These are phyloP conservation scores for Theileria parva DNA, from an alignment of 169 alveolate species.

Conservation along the genomic window DNA sequence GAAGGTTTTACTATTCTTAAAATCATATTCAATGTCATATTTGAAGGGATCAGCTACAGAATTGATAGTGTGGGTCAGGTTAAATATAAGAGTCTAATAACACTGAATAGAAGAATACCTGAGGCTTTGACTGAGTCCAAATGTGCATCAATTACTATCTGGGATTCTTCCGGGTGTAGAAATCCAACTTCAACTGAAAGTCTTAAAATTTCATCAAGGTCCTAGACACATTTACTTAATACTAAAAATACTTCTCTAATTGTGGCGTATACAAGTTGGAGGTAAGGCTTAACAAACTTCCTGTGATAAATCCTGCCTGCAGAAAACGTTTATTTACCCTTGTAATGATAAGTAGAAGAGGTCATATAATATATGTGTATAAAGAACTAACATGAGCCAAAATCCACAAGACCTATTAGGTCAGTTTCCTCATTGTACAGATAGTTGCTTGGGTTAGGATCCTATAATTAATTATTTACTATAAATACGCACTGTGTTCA, in stretches of 20 bases:
- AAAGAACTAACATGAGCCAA: conserved; percentile 83
- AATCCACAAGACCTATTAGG: conserved; percentile 82
- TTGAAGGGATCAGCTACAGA: conserved; percentile 80
- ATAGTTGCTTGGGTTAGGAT: conserved; percentile 90
- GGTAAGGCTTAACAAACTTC: conserved; percentile 79
- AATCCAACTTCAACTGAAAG: conserved; percentile 74
- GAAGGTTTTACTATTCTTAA: conserved; percentile 53
- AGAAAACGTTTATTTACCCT: background rate
- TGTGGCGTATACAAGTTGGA: conserved; percentile 82
- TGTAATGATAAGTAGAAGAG: background rate
- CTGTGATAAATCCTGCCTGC: conserved; percentile 69
- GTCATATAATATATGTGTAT: background rate
- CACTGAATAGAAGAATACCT: conserved; percentile 15
- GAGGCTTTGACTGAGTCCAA: conserved; percentile 74
- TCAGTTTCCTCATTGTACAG: conserved; percentile 74
- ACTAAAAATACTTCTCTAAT: conserved; percentile 40
- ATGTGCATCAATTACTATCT: conserved; percentile 82
- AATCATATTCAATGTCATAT: conserved; percentile 65
- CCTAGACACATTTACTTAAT: conserved; percentile 50
- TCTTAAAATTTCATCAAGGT: conserved; percentile 19
- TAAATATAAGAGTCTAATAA: background rate
- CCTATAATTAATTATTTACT: conserved; percentile 29
- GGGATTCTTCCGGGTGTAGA: conserved; percentile 80
- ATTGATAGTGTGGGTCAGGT: background rate
- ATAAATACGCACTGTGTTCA: conserved; percentile 75